Evolutionary conservation across 441 rosid genomes (phyloP).

Genomic region (Gossypium davidsonii): DNA sequence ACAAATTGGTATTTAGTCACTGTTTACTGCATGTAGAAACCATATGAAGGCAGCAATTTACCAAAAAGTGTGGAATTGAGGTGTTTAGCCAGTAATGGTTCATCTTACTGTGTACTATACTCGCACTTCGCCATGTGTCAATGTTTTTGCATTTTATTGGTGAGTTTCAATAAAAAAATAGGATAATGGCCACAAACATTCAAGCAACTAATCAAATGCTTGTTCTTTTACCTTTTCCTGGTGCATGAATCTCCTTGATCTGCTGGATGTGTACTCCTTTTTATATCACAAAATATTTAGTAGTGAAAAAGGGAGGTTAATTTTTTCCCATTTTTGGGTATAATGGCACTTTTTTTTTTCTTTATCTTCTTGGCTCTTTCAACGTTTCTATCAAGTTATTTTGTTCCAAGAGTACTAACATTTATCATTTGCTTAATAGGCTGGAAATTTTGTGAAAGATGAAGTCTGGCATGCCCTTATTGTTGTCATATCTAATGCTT

Average conservation of each 20-base stretch:
- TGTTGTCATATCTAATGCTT: constrained; percentile 86
- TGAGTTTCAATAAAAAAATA: neutral
- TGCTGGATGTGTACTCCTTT: neutral
- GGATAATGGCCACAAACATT: neutral
- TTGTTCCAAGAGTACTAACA: constrained; percentile 24
- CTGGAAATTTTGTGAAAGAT: constrained; percentile 97
- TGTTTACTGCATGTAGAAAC: neutral
- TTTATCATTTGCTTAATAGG: constrained; percentile 58
- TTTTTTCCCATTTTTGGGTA: neutral
- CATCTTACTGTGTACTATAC: neutral
- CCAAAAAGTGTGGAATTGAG: neutral
- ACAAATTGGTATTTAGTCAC: neutral
- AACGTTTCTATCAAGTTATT: constrained; percentile 8
- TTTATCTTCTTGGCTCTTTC: neutral
- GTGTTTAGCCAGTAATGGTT: neutral
- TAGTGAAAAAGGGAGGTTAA: neutral
- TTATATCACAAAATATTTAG: neutral
- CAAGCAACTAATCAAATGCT: neutral
- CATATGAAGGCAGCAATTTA: neutral
- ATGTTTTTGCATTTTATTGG: neutral
- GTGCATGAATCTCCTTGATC: neutral
- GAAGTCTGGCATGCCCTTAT: constrained; percentile 96
- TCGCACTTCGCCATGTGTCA: neutral
- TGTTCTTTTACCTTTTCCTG: neutral
- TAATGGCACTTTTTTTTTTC: neutral